A percentile compares a stretch with the other conserved stretches of the same genome.
Evolutionary conservation across 441 rosid genomes (phyloP).

Genomic region (Croton laevigatus): DNA sequence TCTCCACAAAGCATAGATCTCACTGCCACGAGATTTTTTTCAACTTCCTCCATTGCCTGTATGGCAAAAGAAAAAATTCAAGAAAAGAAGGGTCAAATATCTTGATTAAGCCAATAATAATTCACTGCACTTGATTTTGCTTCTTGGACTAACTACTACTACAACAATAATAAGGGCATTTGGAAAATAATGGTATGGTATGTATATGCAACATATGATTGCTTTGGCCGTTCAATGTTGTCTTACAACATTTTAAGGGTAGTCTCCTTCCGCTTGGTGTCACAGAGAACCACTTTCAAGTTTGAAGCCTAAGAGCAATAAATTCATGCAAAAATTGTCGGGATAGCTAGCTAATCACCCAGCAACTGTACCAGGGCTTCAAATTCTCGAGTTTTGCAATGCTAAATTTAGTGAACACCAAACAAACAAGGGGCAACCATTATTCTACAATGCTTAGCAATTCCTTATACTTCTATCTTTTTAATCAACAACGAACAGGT

Average conservation of each 20-base stretch:
- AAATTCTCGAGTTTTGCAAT: neutral
- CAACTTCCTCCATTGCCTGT: constrained; percentile 91
- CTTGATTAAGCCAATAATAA: constrained; percentile 1
- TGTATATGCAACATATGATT: neutral
- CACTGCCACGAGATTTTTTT: constrained; percentile 72
- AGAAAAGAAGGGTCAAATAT: neutral
- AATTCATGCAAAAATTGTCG: neutral
- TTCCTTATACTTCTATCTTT: neutral
- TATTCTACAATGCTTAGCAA: neutral
- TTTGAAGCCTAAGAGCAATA: constrained; percentile 2
- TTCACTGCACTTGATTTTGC: neutral
- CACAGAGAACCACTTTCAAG: neutral
- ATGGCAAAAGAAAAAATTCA: neutral
- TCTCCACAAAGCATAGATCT: constrained; percentile 86
- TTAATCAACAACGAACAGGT: constrained; percentile 5
- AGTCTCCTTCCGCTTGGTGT: neutral
- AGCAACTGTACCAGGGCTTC: neutral
- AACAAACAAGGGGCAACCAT: neutral
- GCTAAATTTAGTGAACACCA: neutral
- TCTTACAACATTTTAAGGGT: neutral
- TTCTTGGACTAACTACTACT: neutral
- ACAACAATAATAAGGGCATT: neutral
- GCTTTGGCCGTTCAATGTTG: neutral
- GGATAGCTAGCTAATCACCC: neutral
- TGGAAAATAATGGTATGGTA: neutral